phyloP scores from a whole-genome alignment of 2,329 filamentous ascomycete species.

The Gremmenia infestans region DNA sequence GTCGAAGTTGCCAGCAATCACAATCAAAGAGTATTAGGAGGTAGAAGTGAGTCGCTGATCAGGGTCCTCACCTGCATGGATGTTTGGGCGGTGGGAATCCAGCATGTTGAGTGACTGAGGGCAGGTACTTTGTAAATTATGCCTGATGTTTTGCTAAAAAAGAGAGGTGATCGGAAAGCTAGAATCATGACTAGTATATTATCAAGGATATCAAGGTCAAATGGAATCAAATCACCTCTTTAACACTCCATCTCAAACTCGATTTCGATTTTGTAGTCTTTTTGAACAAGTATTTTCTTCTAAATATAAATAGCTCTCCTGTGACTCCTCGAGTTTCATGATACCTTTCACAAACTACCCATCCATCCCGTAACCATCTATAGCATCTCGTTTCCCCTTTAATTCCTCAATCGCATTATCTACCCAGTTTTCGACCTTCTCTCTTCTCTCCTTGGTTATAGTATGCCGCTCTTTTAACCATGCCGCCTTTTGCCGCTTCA shows the following conservation, averaged over 20 bases:
- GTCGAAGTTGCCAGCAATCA: too few relatives aligned
- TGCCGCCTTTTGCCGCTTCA: not conserved
- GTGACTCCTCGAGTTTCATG: not conserved
- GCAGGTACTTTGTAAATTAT: not conserved
- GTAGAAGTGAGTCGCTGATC: too few relatives aligned
- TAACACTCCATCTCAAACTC: not conserved
- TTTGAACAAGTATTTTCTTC: not conserved
- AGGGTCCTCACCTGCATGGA: too few relatives aligned
- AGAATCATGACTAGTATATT: not conserved
- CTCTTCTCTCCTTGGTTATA: not conserved
- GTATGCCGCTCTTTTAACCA: constrained; percentile 1
- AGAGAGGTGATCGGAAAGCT: not conserved
- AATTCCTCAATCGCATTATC: constrained; percentile 2
- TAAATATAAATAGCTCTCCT: not conserved
- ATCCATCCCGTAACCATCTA: not conserved
- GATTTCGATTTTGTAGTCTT: not conserved
- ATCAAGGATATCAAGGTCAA: not conserved
- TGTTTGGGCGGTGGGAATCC: not conserved
- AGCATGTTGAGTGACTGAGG: not conserved
- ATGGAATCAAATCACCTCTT: not conserved
- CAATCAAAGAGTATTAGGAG: too few relatives aligned
- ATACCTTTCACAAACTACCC: constrained; percentile 6
- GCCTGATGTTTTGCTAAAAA: not conserved
- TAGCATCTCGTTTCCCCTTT: not conserved
- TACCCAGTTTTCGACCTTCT: not conserved